phyloP scores from a whole-genome alignment of 768 basidiomycete genomes.

The Pleurotus cornucopiae region DNA sequence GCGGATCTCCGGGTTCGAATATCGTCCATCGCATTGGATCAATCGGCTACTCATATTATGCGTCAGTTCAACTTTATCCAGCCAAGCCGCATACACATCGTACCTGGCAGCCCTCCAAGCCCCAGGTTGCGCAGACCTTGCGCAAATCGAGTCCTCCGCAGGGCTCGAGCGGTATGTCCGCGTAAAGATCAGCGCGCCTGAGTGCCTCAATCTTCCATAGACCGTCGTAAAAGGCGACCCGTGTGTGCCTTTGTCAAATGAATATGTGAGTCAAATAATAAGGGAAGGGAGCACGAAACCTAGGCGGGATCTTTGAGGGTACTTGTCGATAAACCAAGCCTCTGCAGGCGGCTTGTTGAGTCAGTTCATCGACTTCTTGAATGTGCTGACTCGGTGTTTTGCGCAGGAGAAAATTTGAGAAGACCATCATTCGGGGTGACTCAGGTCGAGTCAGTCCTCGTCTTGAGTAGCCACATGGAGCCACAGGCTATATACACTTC shows the following conservation, averaged over 20 bases:
- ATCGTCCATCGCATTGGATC: slow-evolving; percentile 2
- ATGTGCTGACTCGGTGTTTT: background rate
- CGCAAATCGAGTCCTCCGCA: background rate
- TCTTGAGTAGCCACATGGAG: too few relatives aligned
- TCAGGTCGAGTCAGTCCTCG: too few relatives aligned
- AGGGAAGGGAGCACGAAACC: background rate
- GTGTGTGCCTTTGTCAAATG: background rate
- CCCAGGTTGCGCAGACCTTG: slow-evolving; percentile 2
- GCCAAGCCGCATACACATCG: background rate
- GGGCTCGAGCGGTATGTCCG: background rate
- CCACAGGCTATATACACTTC: too few relatives aligned
- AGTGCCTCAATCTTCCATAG: background rate
- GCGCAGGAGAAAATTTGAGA: background rate
- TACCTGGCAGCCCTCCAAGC: slow-evolving; percentile 1
- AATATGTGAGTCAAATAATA: background rate
- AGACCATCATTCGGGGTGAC: background rate
- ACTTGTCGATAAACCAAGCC: background rate
- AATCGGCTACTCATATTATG: background rate
- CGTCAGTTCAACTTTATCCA: background rate
- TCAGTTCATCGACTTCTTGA: background rate
- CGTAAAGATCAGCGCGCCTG: background rate
- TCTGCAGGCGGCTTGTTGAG: background rate
- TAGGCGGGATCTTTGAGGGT: background rate
- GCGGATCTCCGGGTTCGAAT: background rate
- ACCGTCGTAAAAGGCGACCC: background rate